These are phyloP conservation scores for Gossypium davidsonii DNA, from an alignment of 441 rosid genomes.

Conservation along the genomic window DNA sequence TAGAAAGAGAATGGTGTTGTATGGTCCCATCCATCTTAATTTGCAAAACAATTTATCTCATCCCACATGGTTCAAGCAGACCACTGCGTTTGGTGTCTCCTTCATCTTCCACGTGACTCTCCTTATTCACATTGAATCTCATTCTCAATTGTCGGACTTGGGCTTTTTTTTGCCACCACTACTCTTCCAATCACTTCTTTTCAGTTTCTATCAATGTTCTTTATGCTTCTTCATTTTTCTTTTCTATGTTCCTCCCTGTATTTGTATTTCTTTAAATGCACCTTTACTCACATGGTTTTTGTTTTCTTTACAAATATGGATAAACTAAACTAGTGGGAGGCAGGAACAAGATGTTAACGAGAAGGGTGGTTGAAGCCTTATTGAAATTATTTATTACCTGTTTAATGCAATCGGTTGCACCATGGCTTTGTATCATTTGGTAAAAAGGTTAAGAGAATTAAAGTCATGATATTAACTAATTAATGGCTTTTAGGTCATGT, in stretches of 20 bases:
- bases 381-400: not conserved
- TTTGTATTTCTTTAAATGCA: not conserved
- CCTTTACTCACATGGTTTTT: not conserved
- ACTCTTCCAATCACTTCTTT: not conserved
- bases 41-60: too few relatives aligned
- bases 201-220: not conserved
- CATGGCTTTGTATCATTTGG: not conserved
- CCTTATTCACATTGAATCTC: too few relatives aligned
- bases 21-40: too few relatives aligned
- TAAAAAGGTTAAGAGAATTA: not conserved
- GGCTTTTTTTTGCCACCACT: not conserved
- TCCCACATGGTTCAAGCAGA: too few relatives aligned
- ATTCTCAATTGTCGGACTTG: not conserved
- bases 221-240: not conserved
- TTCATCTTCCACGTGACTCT: too few relatives aligned
- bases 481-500: constrained; percentile 12
- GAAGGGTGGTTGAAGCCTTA: not conserved
- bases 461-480: not conserved
- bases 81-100: too few relatives aligned
- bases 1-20: too few relatives aligned
- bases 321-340: not conserved
- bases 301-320: not conserved
- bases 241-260: too few relatives aligned
- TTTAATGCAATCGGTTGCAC: not conserved
- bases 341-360: not conserved